Evolutionary conservation across 148 eudicot species (phyloP), one percentile per base, ranked within the genome.

Genomic region (Camellia sinensis): DNA sequence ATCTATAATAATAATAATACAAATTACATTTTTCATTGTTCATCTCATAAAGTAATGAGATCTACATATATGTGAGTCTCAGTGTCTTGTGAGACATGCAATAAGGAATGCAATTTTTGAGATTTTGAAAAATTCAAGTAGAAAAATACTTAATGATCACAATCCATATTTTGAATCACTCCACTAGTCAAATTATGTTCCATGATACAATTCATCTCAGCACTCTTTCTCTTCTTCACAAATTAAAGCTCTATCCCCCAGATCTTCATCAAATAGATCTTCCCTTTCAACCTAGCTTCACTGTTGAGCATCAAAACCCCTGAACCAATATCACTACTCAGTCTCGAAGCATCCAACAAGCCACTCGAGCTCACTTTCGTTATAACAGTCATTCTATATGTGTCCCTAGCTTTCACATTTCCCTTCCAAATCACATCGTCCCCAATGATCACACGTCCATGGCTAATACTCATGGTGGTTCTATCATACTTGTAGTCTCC

Each of bases 131-230:
- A 29, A 29, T 29, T 29, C 37, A 29, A 29, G 37, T 29, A 29
- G 4, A 1, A 17, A 11, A 75, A 57, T 21, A 9, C 14, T 53
- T 44, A 73, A n/a, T 57, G 63, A 18, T 61, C 64, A 10, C 88
- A 83, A 3, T 50, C 74, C 61, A 77, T 70, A 29, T 70, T 65
- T 59, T 83, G 76, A 83, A 86, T 64, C 14, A 6, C 82, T 44
- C 76, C 77, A 67, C 78, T 83, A 54, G 72, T 63, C 66, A 80
- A 60, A 72, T 83, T 80, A 69, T 67, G 63, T 18, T 5, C 45
- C 6, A 80, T 62, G 1, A 74, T 83, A 57, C 86, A 86, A 22
- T 80, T 80, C 85, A 83, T 83, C 78, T 68, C 62, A 8, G 75
- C 81, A 19, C 67, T 64, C 62, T 61, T 82, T 53, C 63, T 7